phyloP scores from a whole-genome alignment of 495 filamentous ascomycete genomes.

The Penicillium herquei region DNA sequence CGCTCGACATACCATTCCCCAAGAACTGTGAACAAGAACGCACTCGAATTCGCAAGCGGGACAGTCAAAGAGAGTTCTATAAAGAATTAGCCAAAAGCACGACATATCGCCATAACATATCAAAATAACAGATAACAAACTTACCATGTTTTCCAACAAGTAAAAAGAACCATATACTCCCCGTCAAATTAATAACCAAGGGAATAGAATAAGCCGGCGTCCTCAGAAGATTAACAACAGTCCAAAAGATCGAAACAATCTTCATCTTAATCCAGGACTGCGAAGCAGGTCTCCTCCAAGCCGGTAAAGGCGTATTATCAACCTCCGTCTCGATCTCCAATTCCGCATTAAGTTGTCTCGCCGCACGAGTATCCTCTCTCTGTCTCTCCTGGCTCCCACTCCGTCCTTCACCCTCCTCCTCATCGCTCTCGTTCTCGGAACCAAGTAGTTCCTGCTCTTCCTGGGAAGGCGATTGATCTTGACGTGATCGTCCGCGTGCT shows the following conservation, averaged over 20 bases:
- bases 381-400: constrained; percentile 16
- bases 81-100: neutral
- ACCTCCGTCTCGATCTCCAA: constrained; percentile 13
- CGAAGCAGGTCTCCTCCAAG: constrained; percentile 20
- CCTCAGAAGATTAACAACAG: constrained; percentile 71
- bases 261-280: constrained; percentile 53
- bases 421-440: neutral
- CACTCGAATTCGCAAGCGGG: constrained; percentile 89
- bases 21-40: constrained; percentile 91
- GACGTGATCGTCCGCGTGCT: constrained; percentile 11
- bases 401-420: constrained; percentile 12
- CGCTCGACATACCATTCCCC: constrained; percentile 94
- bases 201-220: constrained; percentile 84
- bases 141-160: constrained; percentile 87
- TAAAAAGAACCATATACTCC: constrained; percentile 96
- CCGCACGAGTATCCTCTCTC: neutral
- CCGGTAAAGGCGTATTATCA: constrained; percentile 24
- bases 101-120: neutral
- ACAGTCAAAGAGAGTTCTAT: constrained; percentile 91
- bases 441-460: neutral
- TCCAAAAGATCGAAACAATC: constrained; percentile 60
- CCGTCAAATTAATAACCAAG: constrained; percentile 84
- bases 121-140: constrained; percentile 29
- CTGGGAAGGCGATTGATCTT: constrained; percentile 5
- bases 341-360: neutral